Evolutionary conservation across 1,284 basidiomycete genomes (phyloP).

Genomic region (Cutaneotrichosporon sp.): DNA sequence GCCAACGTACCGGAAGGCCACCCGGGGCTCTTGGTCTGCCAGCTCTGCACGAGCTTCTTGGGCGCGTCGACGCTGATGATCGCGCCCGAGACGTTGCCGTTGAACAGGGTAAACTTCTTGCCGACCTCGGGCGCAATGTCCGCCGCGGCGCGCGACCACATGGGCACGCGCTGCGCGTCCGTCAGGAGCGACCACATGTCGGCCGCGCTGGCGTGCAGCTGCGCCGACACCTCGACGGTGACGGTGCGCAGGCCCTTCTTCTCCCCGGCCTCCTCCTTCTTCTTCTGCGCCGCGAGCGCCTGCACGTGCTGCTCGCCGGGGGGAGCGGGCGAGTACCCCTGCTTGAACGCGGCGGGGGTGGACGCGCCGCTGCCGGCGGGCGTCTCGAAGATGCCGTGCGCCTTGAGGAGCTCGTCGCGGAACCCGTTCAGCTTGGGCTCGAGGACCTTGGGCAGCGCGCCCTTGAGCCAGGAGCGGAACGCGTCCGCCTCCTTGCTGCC

Average conservation of each 20-base stretch:
- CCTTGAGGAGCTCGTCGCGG: constrained; percentile 74
- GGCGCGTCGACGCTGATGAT: constrained; percentile 72
- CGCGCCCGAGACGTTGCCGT: constrained; percentile 85
- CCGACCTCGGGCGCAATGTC: constrained; percentile 70
- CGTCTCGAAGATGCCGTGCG: constrained; percentile 67
- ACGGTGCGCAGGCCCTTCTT: constrained; percentile 64
- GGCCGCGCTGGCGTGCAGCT: constrained; percentile 78
- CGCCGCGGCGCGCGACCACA: constrained; percentile 86
- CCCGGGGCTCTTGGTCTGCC: constrained; percentile 76
- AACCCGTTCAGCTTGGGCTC: constrained; percentile 74
- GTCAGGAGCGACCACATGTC: constrained; percentile 87
- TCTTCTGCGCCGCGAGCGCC: constrained; percentile 19
- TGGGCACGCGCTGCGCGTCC: constrained; percentile 80
- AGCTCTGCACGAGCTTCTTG: constrained; percentile 86
- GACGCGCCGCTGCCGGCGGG: constrained; percentile 53
- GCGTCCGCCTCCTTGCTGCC: constrained; percentile 58
- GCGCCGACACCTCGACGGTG: constrained; percentile 70
- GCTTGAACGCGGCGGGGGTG: constrained; percentile 38
- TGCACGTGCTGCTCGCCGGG: constrained; percentile 29
- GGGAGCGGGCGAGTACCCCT: constrained; percentile 48
- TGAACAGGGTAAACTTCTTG: constrained; percentile 79
- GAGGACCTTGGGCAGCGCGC: constrained; percentile 67
- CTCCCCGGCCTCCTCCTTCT: constrained; percentile 46
- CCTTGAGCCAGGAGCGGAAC: constrained; percentile 60
- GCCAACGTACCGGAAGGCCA: constrained; percentile 74